These are phyloP conservation scores for Ophiostoma fasciatum DNA, from an alignment of 2,329 filamentous ascomycete species.

Conservation along the genomic window DNA sequence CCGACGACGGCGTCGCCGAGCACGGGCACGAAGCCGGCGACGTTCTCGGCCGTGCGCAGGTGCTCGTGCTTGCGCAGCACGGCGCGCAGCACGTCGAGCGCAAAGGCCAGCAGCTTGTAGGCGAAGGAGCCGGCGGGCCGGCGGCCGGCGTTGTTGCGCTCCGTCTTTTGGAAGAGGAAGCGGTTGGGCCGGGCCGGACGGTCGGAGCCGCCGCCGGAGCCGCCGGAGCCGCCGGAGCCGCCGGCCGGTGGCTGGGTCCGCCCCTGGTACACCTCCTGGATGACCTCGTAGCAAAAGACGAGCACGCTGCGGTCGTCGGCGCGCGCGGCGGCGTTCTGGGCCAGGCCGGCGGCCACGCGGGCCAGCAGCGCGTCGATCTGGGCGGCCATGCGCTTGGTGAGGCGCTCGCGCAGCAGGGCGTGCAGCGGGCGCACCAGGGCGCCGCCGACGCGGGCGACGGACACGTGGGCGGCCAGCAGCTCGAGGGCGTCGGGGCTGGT, in stretches of 20 bases:
- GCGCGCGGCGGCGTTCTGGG: constrained; percentile 58
- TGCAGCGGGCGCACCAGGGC: constrained; percentile 66
- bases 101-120: constrained; percentile 79
- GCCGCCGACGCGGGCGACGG: constrained; percentile 56
- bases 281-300: constrained; percentile 90
- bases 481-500: constrained; percentile 99
- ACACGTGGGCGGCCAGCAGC: constrained; percentile 69
- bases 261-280: constrained; percentile 68
- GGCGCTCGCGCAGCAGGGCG: constrained; percentile 64
- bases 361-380: constrained; percentile 84
- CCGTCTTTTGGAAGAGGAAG: constrained; percentile 68
- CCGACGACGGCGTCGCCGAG: constrained; percentile 75
- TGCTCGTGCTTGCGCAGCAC: constrained; percentile 76
- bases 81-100: constrained; percentile 71
- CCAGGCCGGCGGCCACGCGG: constrained; percentile 66
- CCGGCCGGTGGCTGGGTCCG: too few relatives aligned
- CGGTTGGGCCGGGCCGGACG: constrained; percentile 41
- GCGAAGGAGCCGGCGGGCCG: constrained; percentile 63
- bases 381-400: constrained; percentile 67
- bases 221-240: constrained; percentile 17
- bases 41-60: constrained; percentile 63
- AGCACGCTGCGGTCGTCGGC: constrained; percentile 68
- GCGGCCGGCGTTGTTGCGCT: constrained; percentile 53
- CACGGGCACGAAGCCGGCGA: constrained; percentile 76
- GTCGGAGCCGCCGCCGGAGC: background rate